A percentile compares a stretch with the other conserved stretches of the same genome.
These are phyloP conservation scores for Exserohilum rostratum DNA, from an alignment of 2,329 filamentous ascomycete species.

Conservation along the genomic window DNA sequence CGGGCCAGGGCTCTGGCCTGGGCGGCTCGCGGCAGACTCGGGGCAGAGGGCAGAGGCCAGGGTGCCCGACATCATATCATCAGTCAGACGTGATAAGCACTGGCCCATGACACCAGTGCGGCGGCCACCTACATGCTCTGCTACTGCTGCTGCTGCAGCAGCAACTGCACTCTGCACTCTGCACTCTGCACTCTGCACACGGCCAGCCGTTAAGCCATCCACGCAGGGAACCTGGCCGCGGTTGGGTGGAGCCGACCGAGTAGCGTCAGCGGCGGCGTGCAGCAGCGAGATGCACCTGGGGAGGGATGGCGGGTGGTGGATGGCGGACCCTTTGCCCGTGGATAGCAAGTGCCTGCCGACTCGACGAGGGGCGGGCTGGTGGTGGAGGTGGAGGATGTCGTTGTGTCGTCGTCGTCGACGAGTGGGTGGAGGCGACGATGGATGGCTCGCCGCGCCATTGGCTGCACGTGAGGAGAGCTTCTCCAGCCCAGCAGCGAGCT, in stretches of 20 bases:
- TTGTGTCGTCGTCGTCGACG: not conserved
- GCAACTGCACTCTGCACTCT: constrained; percentile 7
- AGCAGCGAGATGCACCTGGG: constrained; percentile 15
- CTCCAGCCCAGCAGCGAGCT: not conserved
- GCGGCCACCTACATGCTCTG: no score
- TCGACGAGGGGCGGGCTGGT: no score
- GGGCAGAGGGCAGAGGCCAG: not conserved
- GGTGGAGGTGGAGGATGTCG: not conserved
- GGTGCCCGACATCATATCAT: not conserved
- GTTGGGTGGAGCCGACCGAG: constrained; percentile 19
- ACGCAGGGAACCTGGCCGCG: constrained; percentile 13
- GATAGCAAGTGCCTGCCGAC: not conserved
- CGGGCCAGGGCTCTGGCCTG: not conserved
- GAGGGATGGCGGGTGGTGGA: not conserved
- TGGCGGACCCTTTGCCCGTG: not conserved
- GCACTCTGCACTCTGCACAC: constrained; percentile 10
- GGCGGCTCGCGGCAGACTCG: constrained; percentile 13
- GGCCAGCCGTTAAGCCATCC: constrained; percentile 12
- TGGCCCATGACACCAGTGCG: constrained; percentile 23
- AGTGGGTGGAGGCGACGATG: no score
- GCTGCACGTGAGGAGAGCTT: constrained; percentile 14
- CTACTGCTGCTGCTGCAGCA: constrained; percentile 1
- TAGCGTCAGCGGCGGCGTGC: constrained; percentile 27
- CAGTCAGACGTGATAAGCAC: constrained; percentile 26
- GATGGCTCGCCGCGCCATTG: constrained; percentile 16